Evolutionary conservation across 202 grass and related monocot species (phyloP), one percentile per base, ranked within the genome.

Genomic region (Digitaria exilis): DNA sequence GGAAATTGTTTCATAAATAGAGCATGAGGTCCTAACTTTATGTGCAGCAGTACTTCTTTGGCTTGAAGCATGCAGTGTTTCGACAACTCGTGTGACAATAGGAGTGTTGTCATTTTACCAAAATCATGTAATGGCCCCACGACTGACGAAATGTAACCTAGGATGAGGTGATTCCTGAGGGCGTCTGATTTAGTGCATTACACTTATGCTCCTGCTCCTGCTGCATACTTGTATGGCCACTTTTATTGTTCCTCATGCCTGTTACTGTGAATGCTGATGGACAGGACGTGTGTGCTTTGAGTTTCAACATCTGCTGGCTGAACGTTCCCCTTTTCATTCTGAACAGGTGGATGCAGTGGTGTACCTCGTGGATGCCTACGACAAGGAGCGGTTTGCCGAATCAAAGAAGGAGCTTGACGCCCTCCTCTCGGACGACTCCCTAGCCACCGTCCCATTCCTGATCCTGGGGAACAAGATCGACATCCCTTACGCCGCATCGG

Each of bases 391-490:
- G 77, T 89, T 96, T 30, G 88, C 88, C 6, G 93, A 96, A 76
- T 96, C 93, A 17, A 96, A 93, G 79, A 90, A 72, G 68, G 90
- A 96, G 73, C 73, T 96, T 0, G 90, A 96, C 18, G 93, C 93
- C 0, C 90, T 96, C 39, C 90, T 96, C 5, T 93, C 90, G 0
- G 90, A 96, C 1, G 93, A 96, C 9, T 60, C 90, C 5, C 49
- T 96, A 9, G 80, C 90, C 5, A 93, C 62, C 1, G 93, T 96
- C 6, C 93, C 93, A 0, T 96, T 96, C 70, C 83, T 96, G 66
- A 87, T 96, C 57, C 83, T 96, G 25, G 93, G 93, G 26, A 96
- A 96, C 86, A 96, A 96, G 84, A 96, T 96, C 1, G 90, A 96
- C 84, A 87, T 96, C 41, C 90, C 93, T 17, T 93, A 92, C 4